Base-by-base conservation (phyloP, 805 yeast species). In the Kluyveromyces aestuarii region DNA sequence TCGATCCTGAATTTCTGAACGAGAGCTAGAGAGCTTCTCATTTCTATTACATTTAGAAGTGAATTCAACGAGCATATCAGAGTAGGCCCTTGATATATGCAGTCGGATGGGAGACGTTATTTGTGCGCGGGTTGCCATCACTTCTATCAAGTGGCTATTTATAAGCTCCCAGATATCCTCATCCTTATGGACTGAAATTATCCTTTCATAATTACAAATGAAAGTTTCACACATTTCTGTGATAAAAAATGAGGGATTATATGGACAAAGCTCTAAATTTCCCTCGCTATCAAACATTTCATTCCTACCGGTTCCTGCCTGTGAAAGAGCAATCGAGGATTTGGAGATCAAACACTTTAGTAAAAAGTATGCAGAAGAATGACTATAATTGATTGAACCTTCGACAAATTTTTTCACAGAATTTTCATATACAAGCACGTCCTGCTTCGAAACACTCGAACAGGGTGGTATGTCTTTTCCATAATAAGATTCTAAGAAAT, bases 321-420 rank as follows among this genome's bases (percentile, higher is more conserved):
- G 48, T 30, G 2, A 27, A 21, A 58, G 45, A 4, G 62, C 37
- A 1, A 52, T 54, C 17, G 66, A 61, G 2, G 79, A 75, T 13
- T 81, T 65, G 0, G 61, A 59, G 10, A 76, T 70, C 37, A 83
- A 55, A 0, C 82, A 73, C 1, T 61, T 55, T 1, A 82, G 48
- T 18, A 89, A 61, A 8, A 70, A 72, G 6, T 59, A 47, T 50
- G 81, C 79, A 1, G 88, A 75, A 0, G 64, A 62, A 2, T 69
- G 65, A 1, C 81, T 74, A 50, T 81, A 85, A 7, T 73, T 74
- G 13, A 67, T 65, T 1, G 91, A 74, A 46, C 84, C 80, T 27
- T 82, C 89, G 48, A 76, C 66, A 30, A 90, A 69, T 51, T 81
- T 84, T n/a, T 66, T 64, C 16, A 81, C 64, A 1, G 90, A 77